Base-by-base conservation (phyloP, 148 eudicot genomes). In the Limonium bicolor region DNA sequence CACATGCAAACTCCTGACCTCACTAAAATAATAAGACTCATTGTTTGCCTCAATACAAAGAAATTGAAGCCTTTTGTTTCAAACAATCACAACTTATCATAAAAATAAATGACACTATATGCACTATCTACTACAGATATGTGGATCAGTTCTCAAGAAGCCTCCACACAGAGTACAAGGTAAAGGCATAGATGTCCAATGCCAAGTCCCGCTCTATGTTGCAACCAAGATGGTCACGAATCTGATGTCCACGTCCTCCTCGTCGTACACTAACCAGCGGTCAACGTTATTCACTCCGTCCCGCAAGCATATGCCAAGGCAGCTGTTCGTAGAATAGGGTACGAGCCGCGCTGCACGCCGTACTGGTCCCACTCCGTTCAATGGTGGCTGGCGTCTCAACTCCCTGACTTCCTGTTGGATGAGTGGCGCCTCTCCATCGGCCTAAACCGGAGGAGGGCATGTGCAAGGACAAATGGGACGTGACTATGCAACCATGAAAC, bases 131-230 rank as follows among this genome's bases (percentile, higher is more conserved):
- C 10, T 58, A 48, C 61, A 82, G 86, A 26, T 74, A 72, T 31
- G 46, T 75, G 26, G 94, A 82, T 63, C 71, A 70, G 34, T 48
- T 82, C 3, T 75, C 94, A 20, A 69, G 77, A 63, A 48, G 80
- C 39, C 47, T 82, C 2, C 49, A 74, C 38, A 71, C 70, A 31
- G 94, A 78, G 56, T 82, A 78, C 67, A 78, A 70, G 51, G 41
- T 0, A 21, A 15, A 2, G 94, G 94, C 23, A 70, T 82, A 17
- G 61, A 75, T 51, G 83, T 82, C n/a, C 94, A 82, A 32, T 82
- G 86, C 32, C 94, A 82, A 82, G 86, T 74, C 18, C 87, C 87
- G 4, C 41, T 74, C 2, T 68, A 74, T 34, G 78, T 79, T 1
- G 65, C 66, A 0, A 79, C 87, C 7, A 71, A 72, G 48, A 71